Evolutionary conservation across 2,329 filamentous ascomycete species (phyloP).

Genomic region (Endoconidiophora polonica): DNA sequence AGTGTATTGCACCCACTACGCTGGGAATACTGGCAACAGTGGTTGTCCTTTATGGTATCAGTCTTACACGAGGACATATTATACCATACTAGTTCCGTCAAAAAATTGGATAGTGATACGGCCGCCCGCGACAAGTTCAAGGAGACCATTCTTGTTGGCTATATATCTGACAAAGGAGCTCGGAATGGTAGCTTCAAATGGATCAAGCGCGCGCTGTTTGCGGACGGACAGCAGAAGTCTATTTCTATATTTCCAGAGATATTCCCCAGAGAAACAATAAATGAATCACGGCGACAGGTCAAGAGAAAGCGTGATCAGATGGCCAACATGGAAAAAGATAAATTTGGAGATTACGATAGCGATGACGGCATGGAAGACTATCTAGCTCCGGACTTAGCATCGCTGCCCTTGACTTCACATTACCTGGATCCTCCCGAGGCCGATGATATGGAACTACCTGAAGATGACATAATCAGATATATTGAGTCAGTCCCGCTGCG

Average conservation of each 20-base stretch:
- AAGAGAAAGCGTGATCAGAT: slow-evolving; percentile 32
- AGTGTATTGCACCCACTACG: slow-evolving; percentile 53
- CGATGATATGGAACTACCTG: slow-evolving; percentile 5
- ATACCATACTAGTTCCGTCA: neutral
- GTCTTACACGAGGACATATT: slow-evolving; percentile 24
- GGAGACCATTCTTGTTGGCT: slow-evolving; percentile 19
- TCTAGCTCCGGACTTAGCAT: neutral
- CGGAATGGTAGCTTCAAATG: slow-evolving; percentile 32
- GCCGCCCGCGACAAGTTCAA: neutral
- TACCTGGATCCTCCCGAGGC: neutral
- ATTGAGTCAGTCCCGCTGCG: slow-evolving; percentile 43
- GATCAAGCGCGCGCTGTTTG: slow-evolving; percentile 50
- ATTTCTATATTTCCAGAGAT: slow-evolving; percentile 45
- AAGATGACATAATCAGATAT: slow-evolving; percentile 15
- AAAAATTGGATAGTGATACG: no score
- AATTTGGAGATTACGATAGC: slow-evolving; percentile 39
- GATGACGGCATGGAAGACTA: slow-evolving; percentile 17
- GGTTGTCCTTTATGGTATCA: slow-evolving; percentile 66
- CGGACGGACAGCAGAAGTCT: slow-evolving; percentile 40
- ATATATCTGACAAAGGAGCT: slow-evolving; percentile 32
- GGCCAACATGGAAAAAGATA: slow-evolving; percentile 41
- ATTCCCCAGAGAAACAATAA: slow-evolving; percentile 42
- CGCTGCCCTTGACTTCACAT: slow-evolving; percentile 1
- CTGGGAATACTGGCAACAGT: slow-evolving; percentile 69
- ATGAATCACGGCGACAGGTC: slow-evolving; percentile 21